phyloP scores from a whole-genome alignment of 768 basidiomycete species.

The Termitomyces sp. region DNA sequence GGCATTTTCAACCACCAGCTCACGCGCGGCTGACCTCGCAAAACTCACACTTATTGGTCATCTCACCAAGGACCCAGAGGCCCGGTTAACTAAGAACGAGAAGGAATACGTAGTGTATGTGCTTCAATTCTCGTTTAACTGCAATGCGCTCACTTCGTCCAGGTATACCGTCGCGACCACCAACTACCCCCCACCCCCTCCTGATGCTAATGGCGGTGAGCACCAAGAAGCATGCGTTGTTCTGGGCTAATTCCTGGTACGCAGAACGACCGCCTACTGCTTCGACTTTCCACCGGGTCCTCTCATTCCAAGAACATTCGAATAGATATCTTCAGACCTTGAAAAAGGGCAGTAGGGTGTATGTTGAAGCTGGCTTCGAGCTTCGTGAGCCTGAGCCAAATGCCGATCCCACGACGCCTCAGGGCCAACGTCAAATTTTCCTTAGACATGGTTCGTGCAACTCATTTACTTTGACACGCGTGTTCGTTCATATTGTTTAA shows the following conservation, averaged over 20 bases:
- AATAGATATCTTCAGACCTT: constrained; percentile 64
- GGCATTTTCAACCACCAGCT: constrained; percentile 61
- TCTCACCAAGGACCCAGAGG: constrained; percentile 67
- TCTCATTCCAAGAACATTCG: constrained; percentile 64
- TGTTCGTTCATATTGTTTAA: constrained; percentile 2
- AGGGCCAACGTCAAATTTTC: constrained; percentile 80
- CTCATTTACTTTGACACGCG: background rate
- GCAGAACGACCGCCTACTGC: constrained; percentile 48
- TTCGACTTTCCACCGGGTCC: constrained; percentile 72
- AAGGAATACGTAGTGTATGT: constrained; percentile 77
- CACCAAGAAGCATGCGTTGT: constrained; percentile 2
- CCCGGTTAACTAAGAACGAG: constrained; percentile 63
- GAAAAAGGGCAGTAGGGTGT: constrained; percentile 71
- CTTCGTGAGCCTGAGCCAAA: constrained; percentile 65
- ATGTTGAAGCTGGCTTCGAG: constrained; percentile 78
- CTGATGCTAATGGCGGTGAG: constrained; percentile 60
- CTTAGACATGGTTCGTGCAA: constrained; percentile 64
- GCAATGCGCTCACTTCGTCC: background rate
- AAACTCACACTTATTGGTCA: constrained; percentile 78
- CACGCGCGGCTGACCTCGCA: constrained; percentile 59
- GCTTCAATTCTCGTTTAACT: background rate
- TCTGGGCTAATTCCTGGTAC: background rate
- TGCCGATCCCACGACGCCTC: constrained; percentile 62
- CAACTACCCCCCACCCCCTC: constrained; percentile 55
- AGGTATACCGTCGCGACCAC: constrained; percentile 79